Evolutionary conservation across 257 asterid species (phyloP), one percentile per base, ranked within the genome.

Genomic region (Striga asiatica): DNA sequence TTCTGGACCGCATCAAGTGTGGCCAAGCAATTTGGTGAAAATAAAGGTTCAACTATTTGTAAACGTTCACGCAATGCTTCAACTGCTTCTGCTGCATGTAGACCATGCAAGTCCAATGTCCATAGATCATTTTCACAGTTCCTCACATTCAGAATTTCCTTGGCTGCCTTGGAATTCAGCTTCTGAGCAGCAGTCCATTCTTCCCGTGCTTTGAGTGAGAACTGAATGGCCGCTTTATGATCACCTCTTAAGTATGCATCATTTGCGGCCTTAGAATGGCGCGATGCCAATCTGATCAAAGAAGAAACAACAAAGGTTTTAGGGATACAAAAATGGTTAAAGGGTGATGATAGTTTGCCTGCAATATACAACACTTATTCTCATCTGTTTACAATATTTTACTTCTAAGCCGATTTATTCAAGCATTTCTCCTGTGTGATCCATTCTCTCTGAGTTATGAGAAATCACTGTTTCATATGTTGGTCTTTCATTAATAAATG

Each of bases 61-160:
- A 91, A 71, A 55, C 74, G 96, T 50, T 77, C 85, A 65, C 50
- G 71, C 78, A 91, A 58, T 54, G 94, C 96, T 71, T 74, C 69
- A 67, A 91, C 88, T 56, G 98, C 96, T 75, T 91, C 98, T 10
- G 71, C 69, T 32, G 94, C 82, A 67, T 91, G 96, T 64, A 91
- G 94, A 65, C 98, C 98, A 75, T 91, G 98, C 70, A 91, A 77
- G 70, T 91, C 98, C 74, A 91, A 52, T 56, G 83, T 81, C 94
- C 94, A 84, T 19, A 25, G 18, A 68, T 91, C 95, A 72, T 82
- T 91, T 51, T 72, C 62, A 52, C 58, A 17, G 60, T 91, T 91
- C 75, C 84, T 79, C 53, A 72, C 13, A 13, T 61, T 64, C 68
- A 91, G 59, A 54, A 91, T 91, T 61, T 82, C 89, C 67, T 58